Evolutionary conservation across 495 filamentous ascomycete genomes (phyloP).

Genomic region (Glarea lozoyensis): DNA sequence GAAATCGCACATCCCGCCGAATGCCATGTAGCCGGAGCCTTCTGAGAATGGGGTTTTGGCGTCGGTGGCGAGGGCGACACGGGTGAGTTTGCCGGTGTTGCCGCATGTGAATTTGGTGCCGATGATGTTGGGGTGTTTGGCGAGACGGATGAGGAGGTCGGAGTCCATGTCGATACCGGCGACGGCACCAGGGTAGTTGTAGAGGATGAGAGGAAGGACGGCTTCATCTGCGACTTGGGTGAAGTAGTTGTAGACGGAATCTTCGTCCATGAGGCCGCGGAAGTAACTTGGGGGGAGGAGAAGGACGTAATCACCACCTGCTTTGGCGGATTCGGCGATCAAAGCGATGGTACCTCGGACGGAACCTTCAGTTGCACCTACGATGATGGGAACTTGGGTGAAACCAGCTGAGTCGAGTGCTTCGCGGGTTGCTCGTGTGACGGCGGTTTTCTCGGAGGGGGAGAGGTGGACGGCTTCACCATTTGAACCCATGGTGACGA

Average conservation of each 20-base stretch:
- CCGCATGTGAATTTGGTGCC: slow-evolving; percentile 91
- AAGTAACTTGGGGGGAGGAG: slow-evolving; percentile 80
- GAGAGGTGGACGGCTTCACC: slow-evolving; percentile 82
- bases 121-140: slow-evolving; percentile 72
- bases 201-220: slow-evolving; percentile 72
- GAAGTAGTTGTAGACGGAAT: slow-evolving; percentile 69
- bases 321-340: slow-evolving; percentile 55
- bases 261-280: slow-evolving; percentile 67
- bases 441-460: slow-evolving; percentile 61
- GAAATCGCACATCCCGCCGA: slow-evolving; percentile 85
- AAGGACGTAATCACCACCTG: slow-evolving; percentile 71
- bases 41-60: slow-evolving; percentile 59
- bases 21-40: slow-evolving; percentile 71
- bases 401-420: slow-evolving; percentile 78
- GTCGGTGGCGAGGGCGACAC: slow-evolving; percentile 68
- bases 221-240: slow-evolving; percentile 63
- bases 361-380: slow-evolving; percentile 70
- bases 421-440: slow-evolving; percentile 71
- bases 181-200: slow-evolving; percentile 88
- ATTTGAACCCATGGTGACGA: slow-evolving; percentile 86
- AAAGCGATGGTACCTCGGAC: slow-evolving; percentile 69
- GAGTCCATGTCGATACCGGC: slow-evolving; percentile 91
- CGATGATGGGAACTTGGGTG: slow-evolving; percentile 66
- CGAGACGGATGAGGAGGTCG: slow-evolving; percentile 74
- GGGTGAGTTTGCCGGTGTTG: slow-evolving; percentile 80